phyloP scores from a whole-genome alignment of 345 rosid species.

The Cardiospermum halicacabum region DNA sequence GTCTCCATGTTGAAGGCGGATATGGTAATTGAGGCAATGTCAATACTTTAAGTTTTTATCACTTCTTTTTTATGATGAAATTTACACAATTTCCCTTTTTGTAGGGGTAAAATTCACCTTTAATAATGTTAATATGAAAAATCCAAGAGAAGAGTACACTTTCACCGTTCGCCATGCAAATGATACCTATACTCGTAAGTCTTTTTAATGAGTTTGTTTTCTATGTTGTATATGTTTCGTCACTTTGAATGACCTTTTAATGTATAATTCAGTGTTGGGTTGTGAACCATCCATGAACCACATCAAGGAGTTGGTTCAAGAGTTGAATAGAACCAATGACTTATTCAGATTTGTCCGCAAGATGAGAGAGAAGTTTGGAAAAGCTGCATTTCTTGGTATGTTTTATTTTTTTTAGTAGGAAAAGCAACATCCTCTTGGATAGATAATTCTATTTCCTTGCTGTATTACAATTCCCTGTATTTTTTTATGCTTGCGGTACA shows the following conservation, averaged over 20 bases:
- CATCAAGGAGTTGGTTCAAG: slow-evolving; percentile 55
- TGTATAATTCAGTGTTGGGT: slow-evolving; percentile 57
- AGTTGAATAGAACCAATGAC: slow-evolving; percentile 77
- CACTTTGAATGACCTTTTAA: slow-evolving; percentile 12
- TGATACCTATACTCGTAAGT: slow-evolving; percentile 65
- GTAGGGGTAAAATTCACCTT: slow-evolving; percentile 86
- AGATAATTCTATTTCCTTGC: not conserved
- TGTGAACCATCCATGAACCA: slow-evolving; percentile 60
- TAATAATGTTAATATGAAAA: slow-evolving; percentile 42
- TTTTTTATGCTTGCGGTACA: not conserved
- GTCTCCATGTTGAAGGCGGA: slow-evolving; percentile 81
- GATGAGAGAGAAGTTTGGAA: slow-evolving; percentile 76
- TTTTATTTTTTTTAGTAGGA: slow-evolving; percentile 7
- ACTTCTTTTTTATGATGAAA: slow-evolving; percentile 9
- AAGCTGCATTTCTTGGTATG: slow-evolving; percentile 59
- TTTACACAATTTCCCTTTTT: slow-evolving; percentile 10
- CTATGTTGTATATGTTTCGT: slow-evolving; percentile 7
- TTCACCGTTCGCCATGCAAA: slow-evolving; percentile 66
- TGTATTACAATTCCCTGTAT: not conserved
- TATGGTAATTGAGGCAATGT: slow-evolving; percentile 47
- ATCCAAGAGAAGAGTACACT: slow-evolving; percentile 44
- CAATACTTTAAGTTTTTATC: slow-evolving; percentile 5
- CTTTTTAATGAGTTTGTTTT: not conserved
- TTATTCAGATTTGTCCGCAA: slow-evolving; percentile 74
- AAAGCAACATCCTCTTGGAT: slow-evolving; percentile 2